These are phyloP conservation scores for Pyricularia sp. DNA, from an alignment of 2,329 filamentous ascomycete genomes.

Conservation along the genomic window DNA sequence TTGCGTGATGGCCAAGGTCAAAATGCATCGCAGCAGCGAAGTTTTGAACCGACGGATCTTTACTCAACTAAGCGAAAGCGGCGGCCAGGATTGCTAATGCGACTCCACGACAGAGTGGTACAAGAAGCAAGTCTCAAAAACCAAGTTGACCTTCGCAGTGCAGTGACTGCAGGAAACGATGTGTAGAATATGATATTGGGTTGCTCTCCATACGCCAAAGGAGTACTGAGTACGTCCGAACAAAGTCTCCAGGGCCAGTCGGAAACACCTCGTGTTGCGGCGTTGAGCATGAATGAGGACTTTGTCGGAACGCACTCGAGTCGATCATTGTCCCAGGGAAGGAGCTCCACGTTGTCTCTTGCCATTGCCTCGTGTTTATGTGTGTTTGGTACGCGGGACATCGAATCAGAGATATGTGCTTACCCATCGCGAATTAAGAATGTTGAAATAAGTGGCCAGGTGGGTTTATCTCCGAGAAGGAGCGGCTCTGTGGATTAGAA, in stretches of 20 bases:
- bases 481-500: slow-evolving; percentile 14
- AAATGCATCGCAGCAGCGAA: slow-evolving; percentile 21
- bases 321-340: neutral
- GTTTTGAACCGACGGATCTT: neutral
- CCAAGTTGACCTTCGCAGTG: neutral
- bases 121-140: neutral
- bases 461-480: slow-evolving; percentile 16
- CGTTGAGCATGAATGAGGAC: neutral
- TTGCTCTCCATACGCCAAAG: neutral
- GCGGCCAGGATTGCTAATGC: neutral
- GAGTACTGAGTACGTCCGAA: neutral
- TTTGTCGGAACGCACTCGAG: neutral
- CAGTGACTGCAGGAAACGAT: neutral
- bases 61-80: neutral
- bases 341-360: slow-evolving; percentile 8
- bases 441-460: slow-evolving; percentile 12
- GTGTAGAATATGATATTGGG: neutral
- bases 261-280: neutral
- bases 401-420: slow-evolving; percentile 23
- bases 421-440: slow-evolving; percentile 32
- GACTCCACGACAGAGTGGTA: neutral
- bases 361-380: slow-evolving; percentile 1
- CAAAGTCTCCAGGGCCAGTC: neutral
- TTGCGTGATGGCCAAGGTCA: slow-evolving; percentile 33
- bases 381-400: slow-evolving; percentile 10